These are phyloP conservation scores for Saccharomycopsis sp. DNA, from an alignment of 805 yeast genomes.

Conservation along the genomic window DNA sequence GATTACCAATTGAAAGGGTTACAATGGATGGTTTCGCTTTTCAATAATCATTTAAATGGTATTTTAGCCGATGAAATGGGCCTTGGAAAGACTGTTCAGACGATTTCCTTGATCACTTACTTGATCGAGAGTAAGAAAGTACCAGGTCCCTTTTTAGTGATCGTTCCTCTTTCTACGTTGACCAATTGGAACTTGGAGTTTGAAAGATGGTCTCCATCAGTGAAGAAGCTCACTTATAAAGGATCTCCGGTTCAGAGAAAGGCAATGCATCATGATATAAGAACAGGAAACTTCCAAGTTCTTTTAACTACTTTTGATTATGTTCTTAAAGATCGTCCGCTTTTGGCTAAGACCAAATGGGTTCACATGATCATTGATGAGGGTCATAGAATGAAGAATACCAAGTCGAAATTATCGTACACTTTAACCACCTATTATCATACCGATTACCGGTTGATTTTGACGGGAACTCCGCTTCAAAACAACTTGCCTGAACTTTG, in stretches of 20 bases:
- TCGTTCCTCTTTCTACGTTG: conserved; percentile 89
- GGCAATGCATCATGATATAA: conserved; percentile 60
- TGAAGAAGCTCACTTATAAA: conserved; percentile 77
- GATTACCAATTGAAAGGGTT: conserved; percentile 95
- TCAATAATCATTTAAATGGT: conserved; percentile 90
- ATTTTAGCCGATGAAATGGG: conserved; percentile 99
- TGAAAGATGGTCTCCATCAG: conserved; percentile 92
- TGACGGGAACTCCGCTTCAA: conserved; percentile 96
- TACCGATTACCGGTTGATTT: conserved; percentile 77
- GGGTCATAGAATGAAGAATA: conserved; percentile 96
- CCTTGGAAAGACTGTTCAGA: conserved; percentile 92
- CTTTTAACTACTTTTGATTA: conserved; percentile 91
- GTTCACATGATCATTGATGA: conserved; percentile 98
- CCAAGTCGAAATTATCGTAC: conserved; percentile 78
- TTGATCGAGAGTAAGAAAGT: conserved; percentile 71
- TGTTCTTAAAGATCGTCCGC: conserved; percentile 80
- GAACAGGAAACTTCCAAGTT: conserved; percentile 79
- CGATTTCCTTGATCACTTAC: conserved; percentile 80
- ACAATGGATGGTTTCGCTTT: conserved; percentile 97
- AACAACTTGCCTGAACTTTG: conserved; percentile 94
- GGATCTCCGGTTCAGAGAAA: conserved; percentile 88
- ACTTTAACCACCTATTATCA: conserved; percentile 82
- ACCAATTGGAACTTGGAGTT: conserved; percentile 96
- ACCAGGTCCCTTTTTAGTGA: conserved; percentile 81
- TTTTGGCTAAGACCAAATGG: conserved; percentile 79